These are phyloP conservation scores for Metschnikowia similis DNA, from an alignment of 805 yeast genomes.

Conservation along the genomic window DNA sequence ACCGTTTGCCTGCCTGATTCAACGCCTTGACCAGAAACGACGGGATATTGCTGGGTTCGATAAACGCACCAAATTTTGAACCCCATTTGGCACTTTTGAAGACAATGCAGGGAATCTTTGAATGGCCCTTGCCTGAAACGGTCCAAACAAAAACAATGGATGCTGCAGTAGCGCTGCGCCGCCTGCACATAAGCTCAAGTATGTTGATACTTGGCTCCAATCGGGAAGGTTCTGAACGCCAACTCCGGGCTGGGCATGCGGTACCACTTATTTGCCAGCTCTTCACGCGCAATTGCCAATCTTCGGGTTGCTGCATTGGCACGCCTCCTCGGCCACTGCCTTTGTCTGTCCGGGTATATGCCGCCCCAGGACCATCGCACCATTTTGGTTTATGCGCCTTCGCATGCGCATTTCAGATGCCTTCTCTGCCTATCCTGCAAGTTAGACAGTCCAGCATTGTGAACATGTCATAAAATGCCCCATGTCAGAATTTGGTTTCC, in stretches of 20 bases:
- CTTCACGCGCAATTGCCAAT: background rate
- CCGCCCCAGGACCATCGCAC: background rate
- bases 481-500: background rate
- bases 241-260: background rate
- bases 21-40: background rate
- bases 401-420: background rate
- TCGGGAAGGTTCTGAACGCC: background rate
- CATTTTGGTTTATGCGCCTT: background rate
- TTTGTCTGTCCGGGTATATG: background rate
- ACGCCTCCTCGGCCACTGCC: background rate
- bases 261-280: background rate
- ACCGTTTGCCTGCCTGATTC: background rate
- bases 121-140: background rate
- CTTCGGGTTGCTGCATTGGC: background rate
- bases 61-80: background rate
- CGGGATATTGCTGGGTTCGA: background rate
- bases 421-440: background rate
- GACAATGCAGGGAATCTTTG: background rate
- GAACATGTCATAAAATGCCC: background rate
- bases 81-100: constrained; percentile 4
- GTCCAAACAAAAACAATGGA: background rate
- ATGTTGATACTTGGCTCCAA: background rate
- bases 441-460: background rate
- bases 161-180: background rate
- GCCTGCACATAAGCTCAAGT: background rate